phyloP scores from a whole-genome alignment of 768 basidiomycete species.

The Hemileccinum rubropunctum region DNA sequence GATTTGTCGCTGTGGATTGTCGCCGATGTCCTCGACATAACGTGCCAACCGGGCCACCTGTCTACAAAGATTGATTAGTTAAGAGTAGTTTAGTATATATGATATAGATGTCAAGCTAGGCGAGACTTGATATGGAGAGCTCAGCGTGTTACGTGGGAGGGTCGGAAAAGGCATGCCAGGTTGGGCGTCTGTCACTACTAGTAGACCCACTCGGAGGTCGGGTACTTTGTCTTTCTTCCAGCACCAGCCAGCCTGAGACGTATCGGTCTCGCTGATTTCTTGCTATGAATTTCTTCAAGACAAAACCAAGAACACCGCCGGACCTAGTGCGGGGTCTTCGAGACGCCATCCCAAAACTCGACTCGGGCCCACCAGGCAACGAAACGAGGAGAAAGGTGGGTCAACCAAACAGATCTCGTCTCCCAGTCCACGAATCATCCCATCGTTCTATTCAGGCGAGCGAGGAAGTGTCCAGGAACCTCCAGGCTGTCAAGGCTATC shows the following conservation, averaged over 20 bases:
- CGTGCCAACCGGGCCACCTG: no score
- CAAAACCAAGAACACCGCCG: conserved; percentile 81
- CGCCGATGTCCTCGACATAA: no score
- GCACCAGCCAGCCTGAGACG: background rate
- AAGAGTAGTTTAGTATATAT: no score
- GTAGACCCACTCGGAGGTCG: no score
- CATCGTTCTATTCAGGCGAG: conserved; percentile 74
- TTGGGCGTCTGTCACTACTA: conserved; percentile 16
- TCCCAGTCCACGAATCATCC: background rate
- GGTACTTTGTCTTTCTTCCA: background rate
- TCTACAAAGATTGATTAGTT: no score
- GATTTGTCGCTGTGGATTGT: no score
- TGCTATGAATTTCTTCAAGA: conserved; percentile 95
- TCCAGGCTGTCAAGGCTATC: conserved; percentile 86
- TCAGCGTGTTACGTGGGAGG: background rate
- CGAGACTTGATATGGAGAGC: no score
- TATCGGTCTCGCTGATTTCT: conserved; percentile 1
- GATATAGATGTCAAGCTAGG: background rate
- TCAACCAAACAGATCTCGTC: background rate
- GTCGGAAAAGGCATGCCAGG: conserved; percentile 10
- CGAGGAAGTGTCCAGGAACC: conserved; percentile 87
- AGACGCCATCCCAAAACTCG: conserved; percentile 77
- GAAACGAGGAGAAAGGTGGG: conserved; percentile 81
- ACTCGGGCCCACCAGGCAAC: conserved; percentile 66
- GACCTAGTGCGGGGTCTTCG: conserved; percentile 81